A percentile compares a stretch with the other conserved stretches of the same genome.
These are phyloP conservation scores for Raffaelea arxii DNA, from an alignment of 2,329 filamentous ascomycete species.

Conservation along the genomic window DNA sequence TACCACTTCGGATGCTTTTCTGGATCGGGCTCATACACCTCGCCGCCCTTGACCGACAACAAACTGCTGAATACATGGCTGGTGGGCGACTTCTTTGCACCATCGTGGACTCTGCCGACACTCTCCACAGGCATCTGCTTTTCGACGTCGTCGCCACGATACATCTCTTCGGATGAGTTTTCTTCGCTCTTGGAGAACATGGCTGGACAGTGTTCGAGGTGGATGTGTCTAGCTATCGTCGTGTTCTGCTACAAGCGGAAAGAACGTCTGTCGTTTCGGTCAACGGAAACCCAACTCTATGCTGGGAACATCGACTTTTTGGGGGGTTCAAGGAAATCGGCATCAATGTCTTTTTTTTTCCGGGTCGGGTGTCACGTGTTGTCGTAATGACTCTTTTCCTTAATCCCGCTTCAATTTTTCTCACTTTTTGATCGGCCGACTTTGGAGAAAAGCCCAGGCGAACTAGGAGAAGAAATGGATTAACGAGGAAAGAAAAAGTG, in stretches of 20 bases:
- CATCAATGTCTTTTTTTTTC: background rate
- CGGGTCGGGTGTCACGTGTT: background rate
- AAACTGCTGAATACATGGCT: conserved; percentile 11
- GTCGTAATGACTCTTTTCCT: background rate
- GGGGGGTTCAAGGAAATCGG: too few relatives aligned
- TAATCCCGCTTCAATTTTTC: background rate
- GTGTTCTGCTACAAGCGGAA: too few relatives aligned
- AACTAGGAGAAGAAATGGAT: background rate
- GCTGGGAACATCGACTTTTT: too few relatives aligned
- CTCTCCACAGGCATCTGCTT: conserved; percentile 9
- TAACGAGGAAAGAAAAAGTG: background rate
- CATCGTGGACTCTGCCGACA: background rate
- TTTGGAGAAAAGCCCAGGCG: background rate
- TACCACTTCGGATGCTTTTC: conserved; percentile 29
- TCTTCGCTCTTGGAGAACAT: too few relatives aligned
- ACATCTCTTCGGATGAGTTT: background rate
- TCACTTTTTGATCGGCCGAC: background rate
- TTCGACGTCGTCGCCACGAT: conserved; percentile 12
- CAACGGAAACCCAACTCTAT: too few relatives aligned
- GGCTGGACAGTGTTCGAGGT: too few relatives aligned
- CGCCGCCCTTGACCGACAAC: conserved; percentile 20
- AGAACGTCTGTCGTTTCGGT: too few relatives aligned
- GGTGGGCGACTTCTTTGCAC: background rate
- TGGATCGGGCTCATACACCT: conserved; percentile 20
- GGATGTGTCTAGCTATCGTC: too few relatives aligned